phyloP scores from a whole-genome alignment of 179 eudicot species.

The Pouteria campechiana region DNA sequence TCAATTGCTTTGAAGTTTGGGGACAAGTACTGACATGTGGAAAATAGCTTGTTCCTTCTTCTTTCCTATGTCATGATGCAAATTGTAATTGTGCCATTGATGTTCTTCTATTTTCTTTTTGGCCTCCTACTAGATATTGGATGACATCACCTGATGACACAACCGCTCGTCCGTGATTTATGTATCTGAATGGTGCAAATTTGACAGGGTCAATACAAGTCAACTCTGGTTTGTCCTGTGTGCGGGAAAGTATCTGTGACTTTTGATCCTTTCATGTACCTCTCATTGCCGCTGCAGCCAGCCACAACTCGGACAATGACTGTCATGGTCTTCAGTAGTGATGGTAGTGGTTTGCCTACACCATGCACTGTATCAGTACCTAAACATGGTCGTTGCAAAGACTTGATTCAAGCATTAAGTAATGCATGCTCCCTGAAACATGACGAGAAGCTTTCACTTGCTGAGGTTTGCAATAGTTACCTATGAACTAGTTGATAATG shows the following conservation, averaged over 20 bases:
- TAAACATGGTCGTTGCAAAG: constrained; percentile 94
- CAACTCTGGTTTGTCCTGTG: constrained; percentile 87
- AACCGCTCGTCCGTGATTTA: background rate
- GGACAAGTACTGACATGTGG: no score
- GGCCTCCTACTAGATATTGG: background rate
- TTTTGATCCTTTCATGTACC: constrained; percentile 98
- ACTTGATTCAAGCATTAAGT: constrained; percentile 81
- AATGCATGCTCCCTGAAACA: constrained; percentile 68
- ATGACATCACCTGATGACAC: background rate
- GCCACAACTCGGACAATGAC: constrained; percentile 72
- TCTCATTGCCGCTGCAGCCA: constrained; percentile 94
- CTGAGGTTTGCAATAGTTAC: constrained; percentile 47
- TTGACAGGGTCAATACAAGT: constrained; percentile 96
- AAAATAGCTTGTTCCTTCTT: no score
- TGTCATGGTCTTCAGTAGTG: constrained; percentile 70
- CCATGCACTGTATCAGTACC: constrained; percentile 74
- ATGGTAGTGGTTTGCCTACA: constrained; percentile 73
- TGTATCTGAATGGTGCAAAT: background rate
- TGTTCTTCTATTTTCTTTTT: background rate
- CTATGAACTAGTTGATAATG: no score
- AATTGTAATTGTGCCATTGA: no score
- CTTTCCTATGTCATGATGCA: no score
- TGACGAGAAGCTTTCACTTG: constrained; percentile 87
- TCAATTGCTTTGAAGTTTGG: no score
- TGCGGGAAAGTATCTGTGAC: constrained; percentile 83